Percentiles rank a stretch among this genome's conserved stretches.
phyloP scores from a whole-genome alignment of 176 grass and related monocot species.

The Metroxylon sagu region DNA sequence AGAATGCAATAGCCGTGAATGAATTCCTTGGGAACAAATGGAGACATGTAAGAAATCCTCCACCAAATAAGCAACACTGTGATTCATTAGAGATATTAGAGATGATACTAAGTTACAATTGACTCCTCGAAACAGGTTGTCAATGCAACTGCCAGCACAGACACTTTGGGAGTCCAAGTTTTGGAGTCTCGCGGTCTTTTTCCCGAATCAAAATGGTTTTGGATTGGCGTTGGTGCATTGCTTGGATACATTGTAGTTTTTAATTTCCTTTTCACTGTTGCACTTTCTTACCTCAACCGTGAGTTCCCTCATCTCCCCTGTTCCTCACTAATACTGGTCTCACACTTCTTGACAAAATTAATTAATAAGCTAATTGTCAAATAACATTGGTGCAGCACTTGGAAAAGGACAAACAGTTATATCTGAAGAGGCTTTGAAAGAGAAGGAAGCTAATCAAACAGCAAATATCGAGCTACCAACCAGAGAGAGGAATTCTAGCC shows the following conservation, averaged over 20 bases:
- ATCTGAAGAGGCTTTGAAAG: conserved; percentile 25
- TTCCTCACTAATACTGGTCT: too few species aligned
- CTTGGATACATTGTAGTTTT: conserved; percentile 37
- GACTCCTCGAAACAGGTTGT: not conserved
- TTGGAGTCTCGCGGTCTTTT: conserved; percentile 39
- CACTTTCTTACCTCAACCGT: conserved; percentile 35
- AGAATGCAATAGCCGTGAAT: conserved; percentile 31
- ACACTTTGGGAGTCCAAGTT: conserved; percentile 19
- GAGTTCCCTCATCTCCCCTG: not conserved
- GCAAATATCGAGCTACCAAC: conserved; percentile 10
- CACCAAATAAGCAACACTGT: too few species aligned
- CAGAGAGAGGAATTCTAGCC: not conserved
- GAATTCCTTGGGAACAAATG: conserved; percentile 28
- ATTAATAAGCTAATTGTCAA: not conserved
- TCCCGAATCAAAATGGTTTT: conserved; percentile 43
- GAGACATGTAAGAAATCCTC: conserved; percentile 16
- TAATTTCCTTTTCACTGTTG: conserved; percentile 29
- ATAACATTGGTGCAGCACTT: conserved; percentile 20
- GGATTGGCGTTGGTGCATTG: conserved; percentile 46
- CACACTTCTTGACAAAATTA: too few species aligned
- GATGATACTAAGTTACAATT: too few species aligned
- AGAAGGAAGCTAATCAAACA: conserved; percentile 35
- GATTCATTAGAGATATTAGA: too few species aligned
- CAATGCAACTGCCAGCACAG: not conserved
- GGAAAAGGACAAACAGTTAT: conserved; percentile 32